These are phyloP conservation scores for Thalassia testudinum DNA, from an alignment of 116 monocot species.

Conservation along the genomic window DNA sequence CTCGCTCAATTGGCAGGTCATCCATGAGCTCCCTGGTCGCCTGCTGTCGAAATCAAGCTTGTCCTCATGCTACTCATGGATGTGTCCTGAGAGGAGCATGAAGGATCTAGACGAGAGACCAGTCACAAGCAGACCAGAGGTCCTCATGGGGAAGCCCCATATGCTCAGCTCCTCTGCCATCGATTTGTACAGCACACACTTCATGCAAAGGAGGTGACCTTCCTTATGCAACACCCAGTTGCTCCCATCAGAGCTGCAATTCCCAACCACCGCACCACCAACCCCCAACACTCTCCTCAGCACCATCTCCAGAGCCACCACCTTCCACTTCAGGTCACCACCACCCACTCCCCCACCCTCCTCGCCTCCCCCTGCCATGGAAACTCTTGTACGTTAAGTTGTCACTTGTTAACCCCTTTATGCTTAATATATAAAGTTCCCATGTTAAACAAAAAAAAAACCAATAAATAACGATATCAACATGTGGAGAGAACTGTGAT, in stretches of 20 bases:
- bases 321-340: conserved; percentile 19
- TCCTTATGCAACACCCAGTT: conserved; percentile 55
- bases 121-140: conserved; percentile 25
- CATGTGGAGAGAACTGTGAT: too few species aligned
- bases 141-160: conserved; percentile 67
- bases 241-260: conserved; percentile 36
- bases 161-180: conserved; percentile 47
- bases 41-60: too few species aligned
- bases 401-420: too few species aligned
- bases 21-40: too few species aligned
- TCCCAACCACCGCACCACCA: conserved; percentile 14
- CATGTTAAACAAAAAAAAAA: too few species aligned
- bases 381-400: too few species aligned
- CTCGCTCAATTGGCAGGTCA: too few species aligned
- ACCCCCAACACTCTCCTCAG: conserved; percentile 13
- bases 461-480: too few species aligned
- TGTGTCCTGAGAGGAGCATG: too few species aligned
- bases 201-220: conserved; percentile 33
- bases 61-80: too few species aligned
- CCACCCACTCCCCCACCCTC: conserved; percentile 16
- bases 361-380: conserved; percentile 20
- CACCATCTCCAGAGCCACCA: conserved; percentile 30
- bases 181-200: conserved; percentile 43
- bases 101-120: conserved; percentile 19
- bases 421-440: too few species aligned